phyloP scores from a whole-genome alignment of 2,329 filamentous ascomycete species.

The Catunica adiposa region DNA sequence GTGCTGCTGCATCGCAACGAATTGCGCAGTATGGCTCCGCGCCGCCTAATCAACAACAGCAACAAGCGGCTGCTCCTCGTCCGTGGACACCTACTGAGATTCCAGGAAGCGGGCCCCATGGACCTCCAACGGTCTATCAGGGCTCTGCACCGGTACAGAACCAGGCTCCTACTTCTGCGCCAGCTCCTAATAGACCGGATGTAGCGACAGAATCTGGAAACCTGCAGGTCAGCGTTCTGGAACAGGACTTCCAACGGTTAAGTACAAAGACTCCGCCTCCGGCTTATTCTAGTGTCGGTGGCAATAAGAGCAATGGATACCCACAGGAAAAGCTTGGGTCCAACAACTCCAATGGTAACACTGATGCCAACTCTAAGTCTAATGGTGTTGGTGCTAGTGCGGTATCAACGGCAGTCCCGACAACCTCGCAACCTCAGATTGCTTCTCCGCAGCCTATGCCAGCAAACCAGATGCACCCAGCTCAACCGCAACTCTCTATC shows the following conservation, averaged over 20 bases:
- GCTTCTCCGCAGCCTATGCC: conserved; percentile 14
- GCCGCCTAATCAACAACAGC: conserved; percentile 18
- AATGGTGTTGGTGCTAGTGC: conserved; percentile 18
- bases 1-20: conserved; percentile 66
- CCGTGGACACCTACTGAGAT: conserved; percentile 94
- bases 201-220: conserved; percentile 14
- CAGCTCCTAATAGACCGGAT: conserved; percentile 1
- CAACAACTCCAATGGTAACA: conserved; percentile 10
- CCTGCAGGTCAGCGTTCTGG: conserved; percentile 53
- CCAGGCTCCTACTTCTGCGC: conserved; percentile 12
- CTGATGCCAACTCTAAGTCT: not conserved
- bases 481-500: conserved; percentile 10
- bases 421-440: conserved; percentile 8
- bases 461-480: conserved; percentile 6
- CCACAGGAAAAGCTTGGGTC: conserved; percentile 60
- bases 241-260: conserved; percentile 74
- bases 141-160: conserved; percentile 38
- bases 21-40: conserved; percentile 56
- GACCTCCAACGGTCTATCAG: conserved; percentile 82
- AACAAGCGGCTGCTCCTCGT: conserved; percentile 32
- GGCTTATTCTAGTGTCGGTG: conserved; percentile 73
- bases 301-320: conserved; percentile 40
- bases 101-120: conserved; percentile 72
- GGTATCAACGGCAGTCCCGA: too few species aligned
- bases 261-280: conserved; percentile 74